Conservation (phyloP, 306 rosid species). For the Lagenaria siceraria region DNA sequence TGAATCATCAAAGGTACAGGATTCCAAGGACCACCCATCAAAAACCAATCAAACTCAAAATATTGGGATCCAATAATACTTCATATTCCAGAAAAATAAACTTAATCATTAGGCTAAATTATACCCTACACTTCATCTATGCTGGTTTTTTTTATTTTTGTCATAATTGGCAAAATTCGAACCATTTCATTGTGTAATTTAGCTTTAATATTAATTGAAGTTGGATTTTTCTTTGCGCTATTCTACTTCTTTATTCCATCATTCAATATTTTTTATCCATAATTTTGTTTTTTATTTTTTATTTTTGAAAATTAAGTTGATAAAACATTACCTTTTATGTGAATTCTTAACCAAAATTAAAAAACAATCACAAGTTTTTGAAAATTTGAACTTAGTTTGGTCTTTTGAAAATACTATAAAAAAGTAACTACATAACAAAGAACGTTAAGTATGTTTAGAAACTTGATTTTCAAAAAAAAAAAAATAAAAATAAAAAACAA, state of each 20-base stretch:
- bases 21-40: background rate
- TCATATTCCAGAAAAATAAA: background rate
- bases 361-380: too few species aligned
- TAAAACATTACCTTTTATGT: too few species aligned
- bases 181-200: background rate
- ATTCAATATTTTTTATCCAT: background rate
- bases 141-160: background rate
- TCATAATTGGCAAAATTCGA: background rate
- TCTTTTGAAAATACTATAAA: too few species aligned
- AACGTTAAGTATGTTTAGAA: too few species aligned
- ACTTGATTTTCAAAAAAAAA: too few species aligned
- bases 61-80: background rate
- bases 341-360: too few species aligned
- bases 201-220: background rate
- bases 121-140: background rate
- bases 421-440: too few species aligned
- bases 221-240: background rate
- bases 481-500: too few species aligned
- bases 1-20: constrained; percentile 13
- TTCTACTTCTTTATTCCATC: background rate
- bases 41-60: background rate
- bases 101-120: background rate
- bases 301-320: too few species aligned
- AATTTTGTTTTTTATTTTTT: too few species aligned
- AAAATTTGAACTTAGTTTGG: too few species aligned